A percentile compares a stretch with the other conserved stretches of the same genome.
Evolutionary conservation across 75 land plant species (phyloP).

Genomic region (Pseudotsuga menziesii): DNA sequence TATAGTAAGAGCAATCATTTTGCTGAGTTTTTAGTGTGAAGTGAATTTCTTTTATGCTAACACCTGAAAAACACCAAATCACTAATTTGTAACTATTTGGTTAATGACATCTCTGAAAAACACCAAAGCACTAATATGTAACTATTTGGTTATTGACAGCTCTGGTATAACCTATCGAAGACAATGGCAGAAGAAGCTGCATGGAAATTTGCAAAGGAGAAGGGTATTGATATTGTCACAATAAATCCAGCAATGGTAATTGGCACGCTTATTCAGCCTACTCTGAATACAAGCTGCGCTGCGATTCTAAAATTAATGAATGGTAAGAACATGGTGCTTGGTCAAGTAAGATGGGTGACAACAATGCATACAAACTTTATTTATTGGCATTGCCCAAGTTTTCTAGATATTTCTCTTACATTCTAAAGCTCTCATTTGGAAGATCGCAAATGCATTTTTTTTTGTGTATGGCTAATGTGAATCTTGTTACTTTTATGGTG

Average conservation of each 20-base stretch:
- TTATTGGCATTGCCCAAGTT: not conserved
- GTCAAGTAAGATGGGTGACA: not conserved
- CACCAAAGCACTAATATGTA: too few relatives aligned
- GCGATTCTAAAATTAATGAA: slow-evolving; percentile 54
- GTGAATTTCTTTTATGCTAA: not conserved
- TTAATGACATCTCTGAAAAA: slow-evolving; percentile 48
- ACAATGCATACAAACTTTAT: not conserved
- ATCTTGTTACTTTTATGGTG: not conserved
- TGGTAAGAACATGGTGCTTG: slow-evolving; percentile 40
- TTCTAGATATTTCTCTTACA: not conserved
- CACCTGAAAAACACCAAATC: not conserved
- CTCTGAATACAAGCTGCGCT: slow-evolving; percentile 80
- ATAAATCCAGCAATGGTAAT: slow-evolving; percentile 94
- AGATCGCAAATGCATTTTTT: not conserved
- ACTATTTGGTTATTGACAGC: slow-evolving; percentile 23
- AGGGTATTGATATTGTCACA: slow-evolving; percentile 66
- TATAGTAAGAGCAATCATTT: not conserved
- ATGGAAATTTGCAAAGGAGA: slow-evolving; percentile 76
- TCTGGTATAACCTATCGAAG: slow-evolving; percentile 83
- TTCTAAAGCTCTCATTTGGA: not conserved
- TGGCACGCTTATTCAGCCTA: slow-evolving; percentile 85
- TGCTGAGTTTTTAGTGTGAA: not conserved
- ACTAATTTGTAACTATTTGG: too few relatives aligned
- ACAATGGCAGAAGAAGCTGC: slow-evolving; percentile 89
- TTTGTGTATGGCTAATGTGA: not conserved